Percentiles rank a stretch among this genome's conserved stretches.
These are phyloP conservation scores for Paramyrothecium sp. DNA, from an alignment of 2,329 filamentous ascomycete species.

Conservation along the genomic window DNA sequence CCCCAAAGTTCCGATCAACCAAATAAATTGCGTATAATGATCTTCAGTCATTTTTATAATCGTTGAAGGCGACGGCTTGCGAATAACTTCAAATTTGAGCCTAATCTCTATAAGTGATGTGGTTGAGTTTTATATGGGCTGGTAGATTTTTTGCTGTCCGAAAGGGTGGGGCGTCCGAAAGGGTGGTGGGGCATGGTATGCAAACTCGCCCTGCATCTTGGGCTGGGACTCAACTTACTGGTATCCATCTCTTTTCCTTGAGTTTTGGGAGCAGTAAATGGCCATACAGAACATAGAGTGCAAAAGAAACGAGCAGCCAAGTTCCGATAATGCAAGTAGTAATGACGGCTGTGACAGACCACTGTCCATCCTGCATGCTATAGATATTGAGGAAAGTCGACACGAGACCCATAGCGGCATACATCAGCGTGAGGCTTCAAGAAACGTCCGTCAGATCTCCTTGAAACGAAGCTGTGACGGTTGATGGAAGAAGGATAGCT, in stretches of 20 bases:
- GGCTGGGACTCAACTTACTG: not conserved
- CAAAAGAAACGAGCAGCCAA: constrained; percentile 2
- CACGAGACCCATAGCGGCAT: constrained; percentile 2
- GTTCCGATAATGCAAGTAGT: constrained; percentile 1
- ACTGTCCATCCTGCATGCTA: constrained; percentile 5
- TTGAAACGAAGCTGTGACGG: not conserved
- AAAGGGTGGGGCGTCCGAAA: no score
- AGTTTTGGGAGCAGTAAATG: not conserved
- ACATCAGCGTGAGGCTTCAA: constrained; percentile 2
- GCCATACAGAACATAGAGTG: constrained; percentile 1
- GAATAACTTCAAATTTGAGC: no score
- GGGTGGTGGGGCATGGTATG: no score
- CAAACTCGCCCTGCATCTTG: no score
- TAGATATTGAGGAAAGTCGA: constrained; percentile 4
- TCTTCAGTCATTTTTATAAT: no score
- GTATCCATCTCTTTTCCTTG: constrained; percentile 1
- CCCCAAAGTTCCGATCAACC: no score
- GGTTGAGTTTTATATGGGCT: no score
- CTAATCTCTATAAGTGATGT: no score
- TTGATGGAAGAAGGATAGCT: not conserved
- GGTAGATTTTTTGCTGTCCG: no score
- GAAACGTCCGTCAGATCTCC: not conserved
- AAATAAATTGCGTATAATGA: no score
- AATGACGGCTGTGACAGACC: constrained; percentile 3
- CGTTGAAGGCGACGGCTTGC: no score